A percentile compares a stretch with the other conserved stretches of the same genome.
phyloP scores from a whole-genome alignment of 208 protist species.

The Trypanosoma melophagium region DNA sequence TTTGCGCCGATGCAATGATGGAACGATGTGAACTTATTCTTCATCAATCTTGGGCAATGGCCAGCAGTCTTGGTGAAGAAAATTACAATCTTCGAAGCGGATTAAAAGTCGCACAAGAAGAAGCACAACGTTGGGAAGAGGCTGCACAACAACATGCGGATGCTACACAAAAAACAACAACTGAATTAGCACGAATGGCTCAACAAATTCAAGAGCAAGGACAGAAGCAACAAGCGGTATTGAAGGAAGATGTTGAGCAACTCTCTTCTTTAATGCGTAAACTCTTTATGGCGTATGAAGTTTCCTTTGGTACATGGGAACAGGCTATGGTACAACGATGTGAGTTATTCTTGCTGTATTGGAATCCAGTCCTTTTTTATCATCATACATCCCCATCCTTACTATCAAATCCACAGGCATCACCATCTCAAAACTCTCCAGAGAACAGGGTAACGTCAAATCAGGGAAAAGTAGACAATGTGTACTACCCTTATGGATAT shows the following conservation, averaged over 20 bases:
- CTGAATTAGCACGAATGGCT: neutral
- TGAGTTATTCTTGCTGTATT: slow-evolving; percentile 14
- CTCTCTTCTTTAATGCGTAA: neutral
- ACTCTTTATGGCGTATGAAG: neutral
- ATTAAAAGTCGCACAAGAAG: slow-evolving; percentile 4
- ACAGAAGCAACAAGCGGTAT: neutral
- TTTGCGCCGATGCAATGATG: slow-evolving; percentile 13
- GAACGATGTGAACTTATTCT: slow-evolving; percentile 9
- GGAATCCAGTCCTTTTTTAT: neutral
- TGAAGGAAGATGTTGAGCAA: neutral
- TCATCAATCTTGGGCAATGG: neutral
- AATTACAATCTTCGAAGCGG: neutral
- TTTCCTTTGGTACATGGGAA: slow-evolving; percentile 11
- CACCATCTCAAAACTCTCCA: too few relatives aligned
- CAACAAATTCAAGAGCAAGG: neutral
- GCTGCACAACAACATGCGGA: slow-evolving; percentile 1
- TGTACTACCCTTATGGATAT: slow-evolving; percentile 37
- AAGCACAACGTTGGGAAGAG: slow-evolving; percentile 3
- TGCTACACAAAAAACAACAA: slow-evolving; percentile 1
- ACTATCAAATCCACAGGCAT: too few relatives aligned
- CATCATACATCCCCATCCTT: neutral
- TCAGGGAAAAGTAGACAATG: neutral
- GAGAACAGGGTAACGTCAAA: too few relatives aligned
- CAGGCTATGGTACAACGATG: slow-evolving; percentile 9
- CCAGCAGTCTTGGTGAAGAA: neutral